Base-by-base conservation (phyloP, 108 stramenopile genomes). In the Pseudonitzschia multiseries region DNA sequence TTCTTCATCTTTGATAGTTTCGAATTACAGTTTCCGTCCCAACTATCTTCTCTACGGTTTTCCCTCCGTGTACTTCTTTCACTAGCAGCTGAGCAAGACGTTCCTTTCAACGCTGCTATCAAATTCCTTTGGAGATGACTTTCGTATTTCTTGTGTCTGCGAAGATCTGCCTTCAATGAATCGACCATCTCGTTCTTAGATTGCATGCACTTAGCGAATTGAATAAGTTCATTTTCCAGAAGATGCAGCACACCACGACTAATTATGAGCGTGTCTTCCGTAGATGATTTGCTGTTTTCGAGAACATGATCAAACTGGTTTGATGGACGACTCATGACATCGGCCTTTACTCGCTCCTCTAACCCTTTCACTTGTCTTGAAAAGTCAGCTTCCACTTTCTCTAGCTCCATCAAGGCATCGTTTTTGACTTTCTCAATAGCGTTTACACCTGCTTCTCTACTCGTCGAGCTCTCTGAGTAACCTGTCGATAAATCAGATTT, bases 181-280 rank as follows among this genome's bases (percentile, higher is more conserved):
- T n/a, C 64, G 53, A 85, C 79, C 10, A 29, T 42, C 26, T 75
- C 57, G 62, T 85, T 85, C 69, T 81, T 85, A 15, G 70, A 70
- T 44, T 73, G 72, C 14, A 85, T 67, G 31, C 66, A 59, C 24
- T 75, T 72, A 26, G 78, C 68, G 29, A 81, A 66, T 8, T 33
- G 61, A 26, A 79, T 32, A 21, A 78, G 69, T 70, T 85, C 84
- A 20, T 69, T 43, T 53, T 85, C 76, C 43, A 85, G 64, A 28
- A 44, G 68, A 33, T 78, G 74, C 46, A 85, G 21, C 20, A 78
- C 64, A 22, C 28, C 9, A 27, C 53, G 62, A 53, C 77, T 81
- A 22, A 85, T 69, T 29, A 64, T 43, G 27, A 74, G 50, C 40
- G 65, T 44, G 6, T 70, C 29, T 28, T 44, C 65, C 20, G 62